Conservation (phyloP, 768 basidiomycete genomes). For the Coprinopsis sp. region DNA sequence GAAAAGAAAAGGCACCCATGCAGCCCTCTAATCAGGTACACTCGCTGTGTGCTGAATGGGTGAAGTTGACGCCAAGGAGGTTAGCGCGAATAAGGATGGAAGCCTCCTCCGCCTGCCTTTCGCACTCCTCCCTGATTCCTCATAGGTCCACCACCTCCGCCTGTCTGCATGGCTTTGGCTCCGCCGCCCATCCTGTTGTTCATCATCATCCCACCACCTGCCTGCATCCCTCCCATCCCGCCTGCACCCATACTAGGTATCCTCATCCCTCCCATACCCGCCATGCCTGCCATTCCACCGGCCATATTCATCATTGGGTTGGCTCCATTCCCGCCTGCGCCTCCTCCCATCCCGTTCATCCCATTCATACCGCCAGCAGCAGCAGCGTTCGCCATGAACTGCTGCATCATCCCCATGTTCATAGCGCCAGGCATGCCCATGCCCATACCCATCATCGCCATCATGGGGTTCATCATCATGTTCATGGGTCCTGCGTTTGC, state of each 20-base stretch:
- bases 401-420: conserved; percentile 21
- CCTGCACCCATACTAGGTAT: conserved; percentile 21
- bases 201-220: conserved; percentile 10
- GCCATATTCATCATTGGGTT: conserved; percentile 22
- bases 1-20: too few relatives aligned
- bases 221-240: conserved; percentile 19
- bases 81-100: conserved; percentile 62
- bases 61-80: too few relatives aligned
- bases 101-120: conserved; percentile 57
- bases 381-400: neutral
- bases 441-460: conserved; percentile 42
- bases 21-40: too few relatives aligned
- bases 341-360: conserved; percentile 23
- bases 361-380: neutral
- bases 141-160: conserved; percentile 42
- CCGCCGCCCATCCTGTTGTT: conserved; percentile 5
- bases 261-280: conserved; percentile 32
- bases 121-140: conserved; percentile 36
- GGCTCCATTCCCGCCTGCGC: conserved; percentile 19
- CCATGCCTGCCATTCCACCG: conserved; percentile 25
- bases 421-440: conserved; percentile 29
- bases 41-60: too few relatives aligned
- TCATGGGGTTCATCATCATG: conserved; percentile 48
- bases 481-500: conserved; percentile 20
- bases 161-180: conserved; percentile 21